phyloP scores from a whole-genome alignment of 345 rosid species.

The Bruguiera parviflora region DNA sequence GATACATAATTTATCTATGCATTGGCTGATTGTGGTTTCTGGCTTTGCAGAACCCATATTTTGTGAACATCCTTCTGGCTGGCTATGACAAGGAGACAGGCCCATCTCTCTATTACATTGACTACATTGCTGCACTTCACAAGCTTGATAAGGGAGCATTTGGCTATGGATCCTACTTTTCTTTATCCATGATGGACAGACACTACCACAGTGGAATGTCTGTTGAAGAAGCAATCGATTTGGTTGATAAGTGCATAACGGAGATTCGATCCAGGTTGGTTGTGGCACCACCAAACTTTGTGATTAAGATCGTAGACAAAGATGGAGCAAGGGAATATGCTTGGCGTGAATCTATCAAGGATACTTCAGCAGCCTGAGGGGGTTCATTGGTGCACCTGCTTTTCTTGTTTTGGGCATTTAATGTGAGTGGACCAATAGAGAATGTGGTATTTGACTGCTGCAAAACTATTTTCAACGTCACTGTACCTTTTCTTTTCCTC shows the following conservation, averaged over 20 bases:
- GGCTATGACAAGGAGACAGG: constrained; percentile 94
- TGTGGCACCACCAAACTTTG: constrained; percentile 92
- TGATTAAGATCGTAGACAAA: constrained; percentile 92
- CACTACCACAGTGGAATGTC: constrained; percentile 90
- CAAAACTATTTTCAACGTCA: not conserved
- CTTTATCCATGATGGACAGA: constrained; percentile 92
- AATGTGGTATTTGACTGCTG: not conserved
- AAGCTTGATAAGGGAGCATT: constrained; percentile 96
- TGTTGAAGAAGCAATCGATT: constrained; percentile 70
- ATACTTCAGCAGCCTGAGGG: constrained; percentile 15
- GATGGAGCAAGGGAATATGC: constrained; percentile 81
- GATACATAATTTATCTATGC: not conserved
- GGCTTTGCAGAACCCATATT: constrained; percentile 66
- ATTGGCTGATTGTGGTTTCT: not conserved
- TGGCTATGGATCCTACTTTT: constrained; percentile 89
- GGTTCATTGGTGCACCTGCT: not conserved
- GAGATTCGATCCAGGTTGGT: constrained; percentile 92
- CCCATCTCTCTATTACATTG: constrained; percentile 87
- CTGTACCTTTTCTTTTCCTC: no score
- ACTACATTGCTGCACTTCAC: constrained; percentile 94
- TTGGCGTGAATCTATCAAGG: constrained; percentile 80
- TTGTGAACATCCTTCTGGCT: constrained; percentile 86
- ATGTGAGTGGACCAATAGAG: not conserved
- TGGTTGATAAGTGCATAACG: constrained; percentile 83
- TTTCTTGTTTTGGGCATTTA: not conserved